Percentiles rank a stretch among this genome's conserved stretches.
Evolutionary conservation across 768 basidiomycete species (phyloP).

Genomic region (Phylloporus arenicola): DNA sequence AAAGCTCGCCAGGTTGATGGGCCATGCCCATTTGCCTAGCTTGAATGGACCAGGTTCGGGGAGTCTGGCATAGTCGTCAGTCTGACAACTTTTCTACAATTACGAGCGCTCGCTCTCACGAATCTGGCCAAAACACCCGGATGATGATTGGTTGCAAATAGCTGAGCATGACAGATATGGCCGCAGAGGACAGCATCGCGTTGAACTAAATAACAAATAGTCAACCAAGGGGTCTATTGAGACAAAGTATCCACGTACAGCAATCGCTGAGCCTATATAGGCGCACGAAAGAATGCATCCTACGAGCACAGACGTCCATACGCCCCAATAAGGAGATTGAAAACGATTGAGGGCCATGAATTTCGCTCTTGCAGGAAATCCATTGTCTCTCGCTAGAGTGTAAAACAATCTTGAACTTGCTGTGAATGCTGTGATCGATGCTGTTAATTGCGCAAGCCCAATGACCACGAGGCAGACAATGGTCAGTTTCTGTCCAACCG

Average conservation of each 20-base stretch:
- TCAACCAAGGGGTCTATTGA: background rate
- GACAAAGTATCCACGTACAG: constrained; percentile 33
- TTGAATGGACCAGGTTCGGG: constrained; percentile 45
- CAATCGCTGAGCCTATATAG: constrained; percentile 52
- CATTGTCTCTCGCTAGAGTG: constrained; percentile 51
- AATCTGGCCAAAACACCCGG: constrained; percentile 51
- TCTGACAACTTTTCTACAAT: background rate
- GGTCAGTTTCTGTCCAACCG: constrained; percentile 42
- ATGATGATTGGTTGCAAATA: constrained; percentile 56
- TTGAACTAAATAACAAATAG: constrained; percentile 36
- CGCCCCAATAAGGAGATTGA: constrained; percentile 51
- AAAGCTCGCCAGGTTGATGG: constrained; percentile 45
- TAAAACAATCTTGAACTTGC: constrained; percentile 54
- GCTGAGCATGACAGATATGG: constrained; percentile 53
- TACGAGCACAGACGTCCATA: constrained; percentile 49
- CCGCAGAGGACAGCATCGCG: constrained; percentile 51
- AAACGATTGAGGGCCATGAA: constrained; percentile 50
- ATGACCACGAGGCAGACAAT: constrained; percentile 49
- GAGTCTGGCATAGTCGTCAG: constrained; percentile 31
- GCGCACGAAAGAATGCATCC: constrained; percentile 53
- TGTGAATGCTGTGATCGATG: constrained; percentile 53
- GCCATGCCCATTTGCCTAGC: constrained; percentile 49
- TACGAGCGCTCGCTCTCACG: constrained; percentile 31
- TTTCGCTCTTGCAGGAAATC: constrained; percentile 40
- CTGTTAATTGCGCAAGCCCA: constrained; percentile 47